Base-by-base conservation (phyloP, 495 filamentous ascomycete species). In the Neurospora hispaniola region DNA sequence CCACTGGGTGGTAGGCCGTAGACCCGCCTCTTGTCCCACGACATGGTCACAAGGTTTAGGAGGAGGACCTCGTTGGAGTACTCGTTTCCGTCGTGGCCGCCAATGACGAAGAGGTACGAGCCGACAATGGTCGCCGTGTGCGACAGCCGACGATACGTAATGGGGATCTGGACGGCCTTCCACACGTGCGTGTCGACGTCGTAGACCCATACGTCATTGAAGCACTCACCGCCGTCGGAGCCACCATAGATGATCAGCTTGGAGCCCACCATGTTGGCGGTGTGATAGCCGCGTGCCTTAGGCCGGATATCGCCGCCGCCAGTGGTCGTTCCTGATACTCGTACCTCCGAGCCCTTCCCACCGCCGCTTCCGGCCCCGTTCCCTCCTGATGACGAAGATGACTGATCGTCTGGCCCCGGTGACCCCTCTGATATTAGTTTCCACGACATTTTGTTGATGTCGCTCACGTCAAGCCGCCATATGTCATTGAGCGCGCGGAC, bases 241-340 rank as follows among this genome's bases (percentile, higher is more conserved):
- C 89, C 89, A 38, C 89, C 89, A 77, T 86, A 91, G 69, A 91
- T 88, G 75, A 91, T 90, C 41, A 91, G 84, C 79, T 91, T 91
- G 76, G 82, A 83, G 42, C 89, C 89, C 43, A 91, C 89, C 86
- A 91, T 90, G 77, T 90, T 90, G 42, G 89, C 89, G 16, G 89
- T 91, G 77, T 91, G 89, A 74, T 91, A 91, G 12, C 89, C 89
- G 46, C 89, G 80, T 38, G 89, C 87, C 75, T 88, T 88, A 11
- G 89, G 89, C 31, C 82, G 81, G 46, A 79, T 74, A 2, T 81
- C 81, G 11, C 71, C 75, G 14, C 41, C 43, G 18, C n/a, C 38
- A 10, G 62, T 69, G 27, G 69, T 20, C 42, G n/a, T 54, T 43
- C 1, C 71, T 70, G 48, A 62, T 35, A 27, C 54, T 62, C 54